Conservation (phyloP, 768 basidiomycete genomes). For the Sistotremastrum suecicum region DNA sequence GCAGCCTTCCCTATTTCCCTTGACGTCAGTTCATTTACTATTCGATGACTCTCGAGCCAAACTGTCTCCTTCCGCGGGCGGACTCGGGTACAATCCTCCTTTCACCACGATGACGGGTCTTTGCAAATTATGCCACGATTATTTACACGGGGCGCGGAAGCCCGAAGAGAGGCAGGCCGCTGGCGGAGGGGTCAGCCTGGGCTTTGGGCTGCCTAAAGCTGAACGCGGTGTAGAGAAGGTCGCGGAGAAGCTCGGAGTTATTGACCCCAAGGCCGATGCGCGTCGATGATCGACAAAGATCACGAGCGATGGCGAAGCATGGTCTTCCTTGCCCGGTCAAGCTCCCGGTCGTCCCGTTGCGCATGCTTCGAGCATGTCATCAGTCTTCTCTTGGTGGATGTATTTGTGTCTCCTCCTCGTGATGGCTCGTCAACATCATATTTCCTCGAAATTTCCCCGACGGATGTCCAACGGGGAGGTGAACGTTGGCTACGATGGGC, state of each 20-base stretch:
- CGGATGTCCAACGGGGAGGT: too few relatives aligned
- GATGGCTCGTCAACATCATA: too few relatives aligned
- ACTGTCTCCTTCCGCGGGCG: slow-evolving; percentile 37
- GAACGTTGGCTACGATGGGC: too few relatives aligned
- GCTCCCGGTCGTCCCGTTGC: too few relatives aligned
- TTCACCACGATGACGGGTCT: slow-evolving; percentile 47
- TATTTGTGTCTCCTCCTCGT: too few relatives aligned
- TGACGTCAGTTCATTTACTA: slow-evolving; percentile 40
- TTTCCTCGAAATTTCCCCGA: too few relatives aligned
- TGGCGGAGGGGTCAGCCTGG: slow-evolving; percentile 31
- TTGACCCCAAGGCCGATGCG: background rate
- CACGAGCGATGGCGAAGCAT: too few relatives aligned
- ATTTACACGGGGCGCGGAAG: slow-evolving; percentile 22
- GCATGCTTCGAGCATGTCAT: too few relatives aligned
- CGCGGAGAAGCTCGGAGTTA: slow-evolving; percentile 9
- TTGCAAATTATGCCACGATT: slow-evolving; percentile 40
- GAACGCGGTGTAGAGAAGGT: slow-evolving; percentile 16
- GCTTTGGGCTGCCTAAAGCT: slow-evolving; percentile 16
- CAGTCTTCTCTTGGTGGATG: too few relatives aligned
- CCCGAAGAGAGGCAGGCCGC: slow-evolving; percentile 25
- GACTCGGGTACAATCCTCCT: slow-evolving; percentile 44
- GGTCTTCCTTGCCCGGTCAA: too few relatives aligned
- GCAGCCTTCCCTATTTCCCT: slow-evolving; percentile 43
- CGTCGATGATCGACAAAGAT: too few relatives aligned
- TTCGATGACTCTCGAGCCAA: slow-evolving; percentile 57